phyloP scores from a whole-genome alignment of 2,329 filamentous ascomycete genomes.

The Diaporthe amygdali region DNA sequence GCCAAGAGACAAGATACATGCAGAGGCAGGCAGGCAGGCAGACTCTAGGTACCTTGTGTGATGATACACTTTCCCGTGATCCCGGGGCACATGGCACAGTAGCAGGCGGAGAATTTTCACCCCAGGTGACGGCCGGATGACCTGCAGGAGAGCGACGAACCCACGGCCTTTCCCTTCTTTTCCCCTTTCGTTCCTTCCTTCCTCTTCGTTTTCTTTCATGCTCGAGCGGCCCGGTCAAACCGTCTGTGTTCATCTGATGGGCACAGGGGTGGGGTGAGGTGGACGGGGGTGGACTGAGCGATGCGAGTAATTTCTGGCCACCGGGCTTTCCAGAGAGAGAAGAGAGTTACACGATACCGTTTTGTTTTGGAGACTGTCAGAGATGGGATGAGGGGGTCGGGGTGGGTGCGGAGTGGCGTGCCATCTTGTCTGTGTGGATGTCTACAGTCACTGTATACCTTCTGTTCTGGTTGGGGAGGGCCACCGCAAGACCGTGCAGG shows the following conservation, averaged over 20 bases:
- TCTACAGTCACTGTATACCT: not conserved
- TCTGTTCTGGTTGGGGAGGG: not conserved
- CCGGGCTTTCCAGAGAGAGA: too few species aligned
- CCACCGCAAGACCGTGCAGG: not conserved
- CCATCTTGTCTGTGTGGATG: not conserved
- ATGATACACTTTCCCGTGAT: conserved; percentile 15
- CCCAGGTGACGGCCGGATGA: conserved; percentile 6
- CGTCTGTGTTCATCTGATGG: conserved; percentile 7
- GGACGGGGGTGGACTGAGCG: not conserved
- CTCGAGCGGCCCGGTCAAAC: not conserved
- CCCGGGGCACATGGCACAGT: conserved; percentile 8
- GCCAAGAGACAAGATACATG: too few species aligned
- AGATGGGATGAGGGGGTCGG: conserved; percentile 3
- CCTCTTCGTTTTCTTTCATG: not conserved
- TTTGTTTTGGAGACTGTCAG: not conserved
- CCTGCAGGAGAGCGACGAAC: not conserved
- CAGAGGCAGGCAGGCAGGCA: not conserved
- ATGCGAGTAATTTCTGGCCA: conserved; percentile 10
- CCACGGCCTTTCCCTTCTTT: not conserved
- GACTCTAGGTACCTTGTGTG: not conserved
- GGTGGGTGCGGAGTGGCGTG: not conserved
- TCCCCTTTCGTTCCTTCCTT: not conserved
- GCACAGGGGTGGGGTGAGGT: not conserved
- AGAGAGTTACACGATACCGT: not conserved
- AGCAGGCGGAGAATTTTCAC: conserved; percentile 14